Evolutionary conservation across 345 rosid genomes (phyloP).

Genomic region (Camelina neglecta): DNA sequence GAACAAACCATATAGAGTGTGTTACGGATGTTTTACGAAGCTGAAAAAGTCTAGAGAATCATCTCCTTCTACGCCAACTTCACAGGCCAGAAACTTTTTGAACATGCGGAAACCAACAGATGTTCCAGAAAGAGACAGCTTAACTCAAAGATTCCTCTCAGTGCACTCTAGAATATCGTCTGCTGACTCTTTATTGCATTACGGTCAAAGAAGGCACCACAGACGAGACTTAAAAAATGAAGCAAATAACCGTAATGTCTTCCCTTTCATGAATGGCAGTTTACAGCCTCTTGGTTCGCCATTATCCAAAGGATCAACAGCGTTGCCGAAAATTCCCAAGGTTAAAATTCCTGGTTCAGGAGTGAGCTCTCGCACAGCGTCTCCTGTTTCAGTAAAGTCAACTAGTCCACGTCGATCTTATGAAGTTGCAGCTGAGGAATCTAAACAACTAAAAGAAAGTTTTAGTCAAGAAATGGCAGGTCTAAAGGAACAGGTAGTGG

Average conservation of each 20-base stretch:
- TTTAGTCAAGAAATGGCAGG: slow-evolving; percentile 57
- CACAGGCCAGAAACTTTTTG: slow-evolving; percentile 51
- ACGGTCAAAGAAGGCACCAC: slow-evolving; percentile 50
- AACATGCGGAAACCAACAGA: slow-evolving; percentile 47
- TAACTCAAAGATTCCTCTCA: slow-evolving; percentile 47
- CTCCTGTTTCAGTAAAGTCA: slow-evolving; percentile 58
- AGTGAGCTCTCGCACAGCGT: slow-evolving; percentile 47
- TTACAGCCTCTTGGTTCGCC: slow-evolving; percentile 47
- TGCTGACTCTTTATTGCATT: slow-evolving; percentile 47
- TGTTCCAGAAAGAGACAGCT: slow-evolving; percentile 49
- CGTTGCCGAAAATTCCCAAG: slow-evolving; percentile 45
- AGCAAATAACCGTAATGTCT: slow-evolving; percentile 44
- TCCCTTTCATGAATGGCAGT: slow-evolving; percentile 49
- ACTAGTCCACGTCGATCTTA: slow-evolving; percentile 57
- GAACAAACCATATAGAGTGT: slow-evolving; percentile 84
- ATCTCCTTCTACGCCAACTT: slow-evolving; percentile 43
- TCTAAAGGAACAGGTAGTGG: slow-evolving; percentile 70
- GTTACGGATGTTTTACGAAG: slow-evolving; percentile 81
- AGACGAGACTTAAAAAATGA: slow-evolving; percentile 44
- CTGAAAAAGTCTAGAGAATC: slow-evolving; percentile 56
- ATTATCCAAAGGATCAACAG: slow-evolving; percentile 46
- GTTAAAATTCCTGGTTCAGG: slow-evolving; percentile 51
- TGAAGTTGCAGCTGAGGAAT: slow-evolving; percentile 53
- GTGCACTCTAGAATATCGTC: slow-evolving; percentile 57
- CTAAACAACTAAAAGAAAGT: slow-evolving; percentile 56